Conservation (phyloP, 257 asterid genomes). For the Linderniella brevidens region DNA sequence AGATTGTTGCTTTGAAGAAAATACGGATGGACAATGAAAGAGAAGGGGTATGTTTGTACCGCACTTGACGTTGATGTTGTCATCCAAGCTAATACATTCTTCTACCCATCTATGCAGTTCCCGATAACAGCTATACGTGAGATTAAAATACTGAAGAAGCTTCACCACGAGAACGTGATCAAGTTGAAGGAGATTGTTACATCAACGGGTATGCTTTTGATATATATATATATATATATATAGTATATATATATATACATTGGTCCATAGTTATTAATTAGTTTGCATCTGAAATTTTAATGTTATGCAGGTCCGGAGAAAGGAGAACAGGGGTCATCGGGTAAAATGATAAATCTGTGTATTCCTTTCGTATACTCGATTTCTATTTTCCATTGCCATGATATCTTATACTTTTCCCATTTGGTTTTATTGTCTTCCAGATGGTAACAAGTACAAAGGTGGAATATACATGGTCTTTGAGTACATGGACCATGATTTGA, state of each 20-base stretch:
- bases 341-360: conserved; percentile 16
- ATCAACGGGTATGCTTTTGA: conserved; percentile 39
- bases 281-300: conserved; percentile 9
- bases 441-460: conserved; percentile 77
- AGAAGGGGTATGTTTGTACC: conserved; percentile 50
- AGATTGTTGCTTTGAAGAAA: conserved; percentile 87
- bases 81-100: not conserved
- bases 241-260: too few relatives aligned
- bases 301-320: conserved; percentile 56
- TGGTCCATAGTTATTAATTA: not conserved
- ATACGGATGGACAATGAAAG: conserved; percentile 88
- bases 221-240: too few relatives aligned
- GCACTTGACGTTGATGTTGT: conserved; percentile 1
- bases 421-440: conserved; percentile 21
- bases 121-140: conserved; percentile 89
- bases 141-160: conserved; percentile 77
- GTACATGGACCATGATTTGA: conserved; percentile 88
- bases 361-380: conserved; percentile 1
- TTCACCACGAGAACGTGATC: conserved; percentile 76
- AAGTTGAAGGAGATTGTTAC: conserved; percentile 82
- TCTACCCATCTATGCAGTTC: conserved; percentile 30
- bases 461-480: conserved; percentile 94
- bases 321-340: conserved; percentile 51
- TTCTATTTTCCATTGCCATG: conserved; percentile 1
- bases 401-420: not conserved